Percentiles rank a stretch among this genome's conserved stretches.
phyloP scores from a whole-genome alignment of 1,284 basidiomycete genomes.

The Trichosporon coremiiforme region DNA sequence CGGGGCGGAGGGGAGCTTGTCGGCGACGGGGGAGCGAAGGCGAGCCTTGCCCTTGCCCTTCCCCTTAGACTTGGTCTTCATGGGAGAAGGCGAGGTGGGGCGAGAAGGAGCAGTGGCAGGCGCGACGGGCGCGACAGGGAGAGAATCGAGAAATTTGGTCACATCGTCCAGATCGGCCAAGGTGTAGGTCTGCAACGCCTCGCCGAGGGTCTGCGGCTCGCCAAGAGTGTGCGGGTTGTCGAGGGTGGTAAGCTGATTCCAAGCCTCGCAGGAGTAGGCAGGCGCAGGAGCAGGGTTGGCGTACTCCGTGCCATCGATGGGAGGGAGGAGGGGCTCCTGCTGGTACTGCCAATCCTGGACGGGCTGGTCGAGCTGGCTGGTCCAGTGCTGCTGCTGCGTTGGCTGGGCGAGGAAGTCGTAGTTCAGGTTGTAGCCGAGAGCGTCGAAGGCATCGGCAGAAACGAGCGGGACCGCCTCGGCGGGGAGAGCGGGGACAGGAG shows the following conservation, averaged over 20 bases:
- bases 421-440: background rate
- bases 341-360: background rate
- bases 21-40: too few species aligned
- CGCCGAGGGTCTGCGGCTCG: too few species aligned
- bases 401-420: background rate
- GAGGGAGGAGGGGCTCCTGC: background rate
- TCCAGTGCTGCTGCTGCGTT: background rate
- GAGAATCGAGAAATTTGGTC: too few species aligned
- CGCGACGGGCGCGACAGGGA: too few species aligned
- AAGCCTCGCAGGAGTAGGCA: too few species aligned
- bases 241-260: too few species aligned
- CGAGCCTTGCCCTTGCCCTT: background rate
- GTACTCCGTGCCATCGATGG: background rate
- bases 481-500: background rate
- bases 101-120: too few species aligned
- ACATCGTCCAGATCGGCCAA: too few species aligned
- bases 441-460: background rate
- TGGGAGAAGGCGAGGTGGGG: background rate
- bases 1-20: background rate
- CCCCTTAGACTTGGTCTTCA: background rate
- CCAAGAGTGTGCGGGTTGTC: too few species aligned
- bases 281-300: too few species aligned
- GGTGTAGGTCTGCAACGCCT: too few species aligned
- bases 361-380: background rate
- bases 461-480: background rate